Evolutionary conservation across 129 eudicot species (phyloP).

Genomic region (Erigeron canadensis): DNA sequence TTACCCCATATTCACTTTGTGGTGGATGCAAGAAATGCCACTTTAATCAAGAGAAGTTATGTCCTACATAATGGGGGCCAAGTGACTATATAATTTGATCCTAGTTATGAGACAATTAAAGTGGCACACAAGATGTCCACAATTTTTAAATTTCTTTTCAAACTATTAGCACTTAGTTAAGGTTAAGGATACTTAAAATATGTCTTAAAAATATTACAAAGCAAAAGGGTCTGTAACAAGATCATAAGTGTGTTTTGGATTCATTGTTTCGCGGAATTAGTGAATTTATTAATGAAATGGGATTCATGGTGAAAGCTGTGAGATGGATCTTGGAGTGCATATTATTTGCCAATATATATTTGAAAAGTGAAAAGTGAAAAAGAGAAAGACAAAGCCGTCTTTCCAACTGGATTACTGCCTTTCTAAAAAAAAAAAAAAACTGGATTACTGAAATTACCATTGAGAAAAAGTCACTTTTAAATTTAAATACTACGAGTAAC

Average conservation of each 20-base stretch:
- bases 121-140: background rate
- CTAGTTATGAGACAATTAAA: conserved; percentile 22
- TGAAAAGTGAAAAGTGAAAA: conserved; percentile 11
- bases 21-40: conserved; percentile 5
- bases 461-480: conserved; percentile 7
- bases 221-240: background rate
- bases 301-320: too few relatives aligned
- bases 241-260: background rate
- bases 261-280: background rate
- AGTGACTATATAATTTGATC: conserved; percentile 16
- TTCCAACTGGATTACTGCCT: conserved; percentile 8
- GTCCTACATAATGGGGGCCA: conserved; percentile 30
- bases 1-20: too few relatives aligned
- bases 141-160: conserved; percentile 1
- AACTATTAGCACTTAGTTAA: background rate
- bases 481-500: background rate
- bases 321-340: too few relatives aligned
- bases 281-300: background rate
- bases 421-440: too few relatives aligned
- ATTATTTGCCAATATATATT: too few relatives aligned
- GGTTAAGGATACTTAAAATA: too few relatives aligned
- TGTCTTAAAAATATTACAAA: background rate
- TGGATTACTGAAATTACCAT: conserved; percentile 6
- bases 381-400: conserved; percentile 24
- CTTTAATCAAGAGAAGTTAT: conserved; percentile 34